phyloP scores from a whole-genome alignment of 225 moss, liverwort and hornwort genomes.

The Antitrichia curtipendula region DNA sequence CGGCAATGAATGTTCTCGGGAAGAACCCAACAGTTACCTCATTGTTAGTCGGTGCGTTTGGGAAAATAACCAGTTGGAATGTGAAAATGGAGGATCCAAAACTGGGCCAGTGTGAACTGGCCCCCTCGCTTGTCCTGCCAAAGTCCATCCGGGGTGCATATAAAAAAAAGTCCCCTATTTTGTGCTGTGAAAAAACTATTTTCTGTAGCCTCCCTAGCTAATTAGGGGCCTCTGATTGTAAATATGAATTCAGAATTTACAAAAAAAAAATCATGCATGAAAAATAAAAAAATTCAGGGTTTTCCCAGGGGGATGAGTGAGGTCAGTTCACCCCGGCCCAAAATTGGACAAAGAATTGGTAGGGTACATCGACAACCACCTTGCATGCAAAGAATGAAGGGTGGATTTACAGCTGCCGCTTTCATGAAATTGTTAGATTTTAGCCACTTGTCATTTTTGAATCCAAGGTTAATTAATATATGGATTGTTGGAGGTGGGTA shows the following conservation, averaged over 20 bases:
- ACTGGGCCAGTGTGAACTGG: too few species aligned
- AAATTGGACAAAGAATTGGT: fast-evolving
- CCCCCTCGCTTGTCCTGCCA: too few species aligned
- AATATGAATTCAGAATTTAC: too few species aligned
- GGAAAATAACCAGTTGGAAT: background rate
- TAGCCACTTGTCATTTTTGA: background rate
- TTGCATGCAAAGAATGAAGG: fast-evolving
- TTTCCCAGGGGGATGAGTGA: too few species aligned
- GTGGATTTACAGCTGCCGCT: fast-evolving
- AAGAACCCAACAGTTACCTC: fast-evolving
- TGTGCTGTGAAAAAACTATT: too few species aligned
- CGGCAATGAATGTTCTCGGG: background rate
- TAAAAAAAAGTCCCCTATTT: too few species aligned
- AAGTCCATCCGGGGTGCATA: too few species aligned
- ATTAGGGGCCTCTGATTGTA: too few species aligned
- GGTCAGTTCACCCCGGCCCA: too few species aligned
- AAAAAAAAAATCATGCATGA: too few species aligned
- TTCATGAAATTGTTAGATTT: background rate
- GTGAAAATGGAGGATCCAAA: background rate
- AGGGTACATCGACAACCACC: fast-evolving
- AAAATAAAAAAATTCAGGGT: too few species aligned
- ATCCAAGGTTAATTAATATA: background rate
- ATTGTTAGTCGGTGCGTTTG: background rate
- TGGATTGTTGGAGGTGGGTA: fast-evolving
- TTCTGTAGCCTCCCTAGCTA: too few species aligned